phyloP scores from a whole-genome alignment of 164 flowering plant genomes.

The Buxus sempervirens region DNA sequence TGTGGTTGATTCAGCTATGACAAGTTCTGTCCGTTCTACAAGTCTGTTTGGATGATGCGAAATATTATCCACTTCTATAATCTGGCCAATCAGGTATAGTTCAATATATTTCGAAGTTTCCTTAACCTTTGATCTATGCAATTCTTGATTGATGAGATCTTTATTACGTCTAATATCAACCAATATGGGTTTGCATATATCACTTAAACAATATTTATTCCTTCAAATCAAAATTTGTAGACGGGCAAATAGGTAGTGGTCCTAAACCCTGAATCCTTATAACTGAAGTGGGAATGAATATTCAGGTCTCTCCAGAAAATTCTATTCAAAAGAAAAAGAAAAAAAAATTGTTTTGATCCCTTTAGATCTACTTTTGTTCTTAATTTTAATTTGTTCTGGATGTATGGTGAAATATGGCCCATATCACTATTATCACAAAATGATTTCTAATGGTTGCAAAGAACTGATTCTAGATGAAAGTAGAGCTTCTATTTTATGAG shows the following conservation, averaged over 20 bases:
- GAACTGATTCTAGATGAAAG: too few species aligned
- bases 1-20: conserved; percentile 62
- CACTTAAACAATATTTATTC: too few species aligned
- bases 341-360: background rate
- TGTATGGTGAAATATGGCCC: too few species aligned
- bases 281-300: background rate
- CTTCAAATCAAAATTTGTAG: too few species aligned
- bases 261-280: background rate
- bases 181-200: too few species aligned
- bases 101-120: background rate
- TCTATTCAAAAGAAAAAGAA: too few species aligned
- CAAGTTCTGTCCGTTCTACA: conserved; percentile 97
- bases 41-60: conserved; percentile 99
- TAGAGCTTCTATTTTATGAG: too few species aligned
- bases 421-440: too few species aligned
- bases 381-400: too few species aligned
- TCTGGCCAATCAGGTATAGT: conserved; percentile 87
- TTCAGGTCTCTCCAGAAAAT: background rate
- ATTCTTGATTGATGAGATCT: background rate
- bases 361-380: too few species aligned
- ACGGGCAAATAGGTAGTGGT: background rate
- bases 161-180: background rate
- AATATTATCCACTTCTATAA: conserved; percentile 90
- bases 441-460: too few species aligned
- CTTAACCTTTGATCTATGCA: background rate